Evolutionary conservation across 805 yeast species (phyloP).

Genomic region (Clavispora santaluciae): DNA sequence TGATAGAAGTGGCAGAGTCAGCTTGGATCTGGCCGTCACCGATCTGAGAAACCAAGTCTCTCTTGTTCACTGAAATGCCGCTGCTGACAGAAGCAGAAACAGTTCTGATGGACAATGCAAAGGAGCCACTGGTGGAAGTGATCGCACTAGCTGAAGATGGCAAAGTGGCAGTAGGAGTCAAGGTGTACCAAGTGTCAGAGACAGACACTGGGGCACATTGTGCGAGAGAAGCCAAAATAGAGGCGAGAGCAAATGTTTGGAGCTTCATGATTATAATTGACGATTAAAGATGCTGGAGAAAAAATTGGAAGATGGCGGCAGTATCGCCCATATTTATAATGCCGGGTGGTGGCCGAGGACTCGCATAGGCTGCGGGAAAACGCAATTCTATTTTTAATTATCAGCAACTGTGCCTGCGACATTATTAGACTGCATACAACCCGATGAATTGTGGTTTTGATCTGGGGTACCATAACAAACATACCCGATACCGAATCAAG

Average conservation of each 20-base stretch:
- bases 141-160: constrained; percentile 21
- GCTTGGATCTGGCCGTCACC: constrained; percentile 5
- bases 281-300: constrained; percentile 2
- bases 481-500: no score
- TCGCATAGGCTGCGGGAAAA: neutral
- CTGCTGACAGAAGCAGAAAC: constrained; percentile 9
- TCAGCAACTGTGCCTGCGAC: neutral
- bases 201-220: constrained; percentile 7
- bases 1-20: constrained; percentile 6
- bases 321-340: neutral
- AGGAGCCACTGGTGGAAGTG: constrained; percentile 24
- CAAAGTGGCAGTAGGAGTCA: constrained; percentile 27
- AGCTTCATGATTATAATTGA: constrained; percentile 6
- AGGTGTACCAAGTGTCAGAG: constrained; percentile 19
- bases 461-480: neutral
- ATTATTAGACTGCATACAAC: neutral
- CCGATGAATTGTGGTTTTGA: neutral
- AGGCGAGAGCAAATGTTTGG: constrained; percentile 10
- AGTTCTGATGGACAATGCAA: constrained; percentile 28
- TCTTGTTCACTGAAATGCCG: constrained; percentile 1
- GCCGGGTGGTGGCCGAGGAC: neutral
- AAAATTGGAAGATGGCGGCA: constrained; percentile 1
- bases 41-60: constrained; percentile 5
- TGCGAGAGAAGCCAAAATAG: constrained; percentile 11
- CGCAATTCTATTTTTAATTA: neutral